Evolutionary conservation across 176 grass and related monocot species (phyloP), one percentile per base, ranked within the genome.

Genomic region (Pharus latifolius): DNA sequence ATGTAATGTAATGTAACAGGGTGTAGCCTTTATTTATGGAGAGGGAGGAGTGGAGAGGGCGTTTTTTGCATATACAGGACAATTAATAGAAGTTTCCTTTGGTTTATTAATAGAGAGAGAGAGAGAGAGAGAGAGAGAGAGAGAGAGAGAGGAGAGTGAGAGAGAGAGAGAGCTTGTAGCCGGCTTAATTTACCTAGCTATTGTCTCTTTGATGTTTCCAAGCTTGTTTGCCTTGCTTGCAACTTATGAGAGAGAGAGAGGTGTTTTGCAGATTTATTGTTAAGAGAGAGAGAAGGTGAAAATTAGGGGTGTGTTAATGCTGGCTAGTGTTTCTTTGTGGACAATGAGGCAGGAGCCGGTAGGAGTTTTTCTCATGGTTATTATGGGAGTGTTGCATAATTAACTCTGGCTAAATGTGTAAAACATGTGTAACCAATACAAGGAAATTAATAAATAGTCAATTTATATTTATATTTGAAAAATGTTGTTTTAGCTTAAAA

Each of bases 71-170:
- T 37, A 43, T 46, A 47, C 33, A 26, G 24, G 11, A 52, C 10
- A 29, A 35, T 15, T 57, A 67, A 59, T 30, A 75, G 45, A 74
- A 84, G 69, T 73, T 79, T 79, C 82, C 56, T 67, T 74, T 74
- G 69, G 25, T 70, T 59, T 74, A 67, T 74, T 34, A 84, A 68
- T 74, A 65, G 33, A 63, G n/a, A n/a, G n/a, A n/a, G n/a, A n/a
- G n/a, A 63, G 31, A 38, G 4, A 55, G 25, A 72, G 69, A 44
- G 29, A 69, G 40, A 3, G 7, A 41, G 63, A 61, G 23, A 71
- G 34, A 46, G 30, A 73, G 5, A 63, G n/a, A 38, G 24, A 40
- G 9, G 28, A 18, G 49, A 51, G 26, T 33, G 29, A 30, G 43
- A 17, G 5, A 19, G 32, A 7, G 50, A 12, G 7, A 7, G 33